Evolutionary conservation across 306 rosid genomes (phyloP).

Genomic region (Cucumis hystrix): DNA sequence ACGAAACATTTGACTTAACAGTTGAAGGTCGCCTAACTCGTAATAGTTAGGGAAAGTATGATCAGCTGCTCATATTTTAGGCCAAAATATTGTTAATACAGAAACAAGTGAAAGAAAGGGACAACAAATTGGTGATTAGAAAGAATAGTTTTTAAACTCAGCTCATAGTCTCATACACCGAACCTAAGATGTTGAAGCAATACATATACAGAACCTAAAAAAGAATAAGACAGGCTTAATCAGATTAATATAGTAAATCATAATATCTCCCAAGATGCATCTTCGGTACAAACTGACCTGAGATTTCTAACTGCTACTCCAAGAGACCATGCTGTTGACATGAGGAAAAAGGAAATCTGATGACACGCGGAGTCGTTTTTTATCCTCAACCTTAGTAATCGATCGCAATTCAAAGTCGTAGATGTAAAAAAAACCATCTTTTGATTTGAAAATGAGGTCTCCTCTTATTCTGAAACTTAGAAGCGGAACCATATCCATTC

Average conservation of each 20-base stretch:
- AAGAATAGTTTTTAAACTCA: neutral
- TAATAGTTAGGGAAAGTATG: neutral
- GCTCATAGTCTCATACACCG: neutral
- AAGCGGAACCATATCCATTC: slow-evolving; percentile 31
- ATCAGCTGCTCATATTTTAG: neutral
- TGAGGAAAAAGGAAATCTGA: slow-evolving; percentile 16
- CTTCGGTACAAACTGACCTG: neutral
- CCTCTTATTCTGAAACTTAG: slow-evolving; percentile 24
- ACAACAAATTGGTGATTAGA: neutral
- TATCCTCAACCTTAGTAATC: slow-evolving; percentile 17
- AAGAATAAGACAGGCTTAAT: neutral
- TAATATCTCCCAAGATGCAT: neutral
- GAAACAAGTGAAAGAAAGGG: neutral
- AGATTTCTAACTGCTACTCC: slow-evolving; percentile 13
- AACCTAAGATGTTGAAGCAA: neutral
- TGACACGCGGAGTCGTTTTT: neutral
- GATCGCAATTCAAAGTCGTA: slow-evolving; percentile 21
- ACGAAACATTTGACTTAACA: too few species aligned
- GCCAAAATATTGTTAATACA: neutral
- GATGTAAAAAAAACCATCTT: slow-evolving; percentile 20
- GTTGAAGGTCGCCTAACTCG: too few species aligned
- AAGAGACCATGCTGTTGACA: slow-evolving; percentile 36
- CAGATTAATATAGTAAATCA: neutral
- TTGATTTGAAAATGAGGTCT: slow-evolving; percentile 26
- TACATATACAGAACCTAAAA: neutral